A percentile compares a stretch with the other conserved stretches of the same genome.
Conservation (phyloP, 371 early-diverging fungal genomes). For the Rhizomucor miehei region DNA sequence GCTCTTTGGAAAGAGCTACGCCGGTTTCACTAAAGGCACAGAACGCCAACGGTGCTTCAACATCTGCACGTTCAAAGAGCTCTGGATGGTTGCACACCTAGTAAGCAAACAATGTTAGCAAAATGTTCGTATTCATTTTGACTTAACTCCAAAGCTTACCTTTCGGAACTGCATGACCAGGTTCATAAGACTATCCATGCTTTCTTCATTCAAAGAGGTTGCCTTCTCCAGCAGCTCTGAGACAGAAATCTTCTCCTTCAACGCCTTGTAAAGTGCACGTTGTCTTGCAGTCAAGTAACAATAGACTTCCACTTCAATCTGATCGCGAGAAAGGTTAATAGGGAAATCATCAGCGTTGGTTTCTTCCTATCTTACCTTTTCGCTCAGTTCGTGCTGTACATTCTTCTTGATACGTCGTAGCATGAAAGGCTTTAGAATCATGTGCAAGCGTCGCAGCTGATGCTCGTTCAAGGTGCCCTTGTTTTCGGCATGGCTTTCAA, state of each 20-base stretch:
- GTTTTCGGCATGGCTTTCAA: slow-evolving; percentile 90
- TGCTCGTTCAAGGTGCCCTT: slow-evolving; percentile 84
- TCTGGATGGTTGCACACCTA: slow-evolving; percentile 97
- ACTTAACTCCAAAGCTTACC: slow-evolving; percentile 16
- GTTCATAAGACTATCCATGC: slow-evolving; percentile 86
- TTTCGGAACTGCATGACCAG: slow-evolving; percentile 98
- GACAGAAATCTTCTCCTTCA: slow-evolving; percentile 84
- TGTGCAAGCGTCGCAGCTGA: slow-evolving; percentile 89
- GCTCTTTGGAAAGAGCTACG: slow-evolving; percentile 59
- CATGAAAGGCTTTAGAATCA: slow-evolving; percentile 99
- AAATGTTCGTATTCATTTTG: neutral
- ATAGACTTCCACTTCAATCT: slow-evolving; percentile 82
- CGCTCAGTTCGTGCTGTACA: slow-evolving; percentile 94
- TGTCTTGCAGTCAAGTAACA: slow-evolving; percentile 89
- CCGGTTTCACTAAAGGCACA: slow-evolving; percentile 60
- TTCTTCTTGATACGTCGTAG: slow-evolving; percentile 95
- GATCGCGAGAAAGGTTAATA: no score
- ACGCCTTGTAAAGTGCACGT: slow-evolving; percentile 69
- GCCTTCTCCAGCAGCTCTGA: slow-evolving; percentile 77
- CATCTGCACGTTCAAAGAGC: slow-evolving; percentile 93
- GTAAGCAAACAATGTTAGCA: neutral
- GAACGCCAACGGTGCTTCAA: slow-evolving; percentile 69
- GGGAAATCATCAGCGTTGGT: no score
- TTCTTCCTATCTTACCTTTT: no score
- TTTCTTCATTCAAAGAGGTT: slow-evolving; percentile 60